These are phyloP conservation scores for Amanita phalloides DNA, from an alignment of 768 basidiomycete species.

Conservation along the genomic window DNA sequence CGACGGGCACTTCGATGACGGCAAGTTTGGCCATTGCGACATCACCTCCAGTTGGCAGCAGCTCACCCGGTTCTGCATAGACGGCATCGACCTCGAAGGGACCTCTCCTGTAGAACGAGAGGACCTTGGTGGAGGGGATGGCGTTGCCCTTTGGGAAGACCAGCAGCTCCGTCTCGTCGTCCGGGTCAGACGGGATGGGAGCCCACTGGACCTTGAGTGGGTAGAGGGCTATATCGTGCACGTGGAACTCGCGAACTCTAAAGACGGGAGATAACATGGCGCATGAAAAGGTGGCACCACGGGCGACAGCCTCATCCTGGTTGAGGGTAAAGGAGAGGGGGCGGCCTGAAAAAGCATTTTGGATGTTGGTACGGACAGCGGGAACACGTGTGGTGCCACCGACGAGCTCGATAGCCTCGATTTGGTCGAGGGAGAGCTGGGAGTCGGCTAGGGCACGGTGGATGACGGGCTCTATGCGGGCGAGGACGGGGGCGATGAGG, in stretches of 20 bases:
- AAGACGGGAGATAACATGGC: constrained; percentile 97
- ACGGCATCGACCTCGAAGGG: constrained; percentile 81
- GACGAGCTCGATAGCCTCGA: constrained; percentile 87
- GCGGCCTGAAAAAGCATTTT: constrained; percentile 74
- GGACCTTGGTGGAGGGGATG: constrained; percentile 89
- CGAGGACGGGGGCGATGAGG: constrained; percentile 67
- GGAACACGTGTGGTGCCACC: constrained; percentile 93
- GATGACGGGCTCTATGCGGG: constrained; percentile 67
- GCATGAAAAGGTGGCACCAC: constrained; percentile 94
- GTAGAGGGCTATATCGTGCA: constrained; percentile 80
- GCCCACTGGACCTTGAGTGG: constrained; percentile 91
- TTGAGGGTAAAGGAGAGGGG: constrained; percentile 87
- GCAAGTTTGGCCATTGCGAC: constrained; percentile 78
- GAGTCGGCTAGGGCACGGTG: constrained; percentile 72
- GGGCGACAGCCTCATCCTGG: constrained; percentile 94
- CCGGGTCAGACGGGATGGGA: constrained; percentile 57
- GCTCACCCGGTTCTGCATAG: constrained; percentile 57
- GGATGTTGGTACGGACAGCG: constrained; percentile 81
- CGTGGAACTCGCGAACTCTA: constrained; percentile 91
- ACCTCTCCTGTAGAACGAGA: constrained; percentile 88
- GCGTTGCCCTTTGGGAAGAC: constrained; percentile 83
- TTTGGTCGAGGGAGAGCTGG: constrained; percentile 70
- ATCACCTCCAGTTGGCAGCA: constrained; percentile 71
- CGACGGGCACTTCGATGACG: constrained; percentile 69
- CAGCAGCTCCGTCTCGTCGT: constrained; percentile 85